phyloP scores from a whole-genome alignment of 805 yeast genomes.

The Yarrowia divulgata region DNA sequence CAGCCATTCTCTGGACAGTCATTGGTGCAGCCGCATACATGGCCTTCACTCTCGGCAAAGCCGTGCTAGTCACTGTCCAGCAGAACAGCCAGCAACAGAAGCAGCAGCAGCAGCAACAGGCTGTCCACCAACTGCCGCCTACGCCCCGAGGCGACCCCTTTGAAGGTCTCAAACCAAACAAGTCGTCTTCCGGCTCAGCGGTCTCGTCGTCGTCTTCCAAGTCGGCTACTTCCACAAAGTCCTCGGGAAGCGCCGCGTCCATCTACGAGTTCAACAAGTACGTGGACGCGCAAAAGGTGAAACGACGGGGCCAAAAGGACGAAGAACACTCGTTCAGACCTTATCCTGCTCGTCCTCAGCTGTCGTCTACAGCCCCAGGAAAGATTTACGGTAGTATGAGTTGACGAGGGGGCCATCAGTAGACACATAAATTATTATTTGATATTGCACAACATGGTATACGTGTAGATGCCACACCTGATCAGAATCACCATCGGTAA shows the following conservation, averaged over 20 bases:
- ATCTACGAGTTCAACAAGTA: slow-evolving; percentile 36
- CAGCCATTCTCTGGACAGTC: not conserved
- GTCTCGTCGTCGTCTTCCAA: slow-evolving; percentile 6
- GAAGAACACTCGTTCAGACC: slow-evolving; percentile 35
- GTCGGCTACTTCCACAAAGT: not conserved
- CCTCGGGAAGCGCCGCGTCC: slow-evolving; percentile 29
- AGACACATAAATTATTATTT: slow-evolving; percentile 1
- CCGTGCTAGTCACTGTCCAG: slow-evolving; percentile 6
- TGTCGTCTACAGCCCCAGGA: slow-evolving; percentile 25
- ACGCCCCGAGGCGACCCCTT: slow-evolving; percentile 21
- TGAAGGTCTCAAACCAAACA: slow-evolving; percentile 12
- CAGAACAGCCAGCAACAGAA: slow-evolving; percentile 1
- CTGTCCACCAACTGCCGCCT: not conserved
- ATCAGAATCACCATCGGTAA: too few species aligned
- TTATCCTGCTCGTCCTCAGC: slow-evolving; percentile 30
- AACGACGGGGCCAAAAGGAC: slow-evolving; percentile 24
- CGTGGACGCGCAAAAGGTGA: slow-evolving; percentile 16
- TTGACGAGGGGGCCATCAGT: not conserved
- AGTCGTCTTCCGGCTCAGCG: slow-evolving; percentile 4
- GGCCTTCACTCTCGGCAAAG: slow-evolving; percentile 23
- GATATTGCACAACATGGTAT: too few species aligned
- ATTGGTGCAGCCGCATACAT: slow-evolving; percentile 3
- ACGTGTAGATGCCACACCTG: too few species aligned
- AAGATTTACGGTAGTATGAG: slow-evolving; percentile 19
- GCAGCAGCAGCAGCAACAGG: not conserved